Percentiles rank a stretch among this genome's conserved stretches.
Conservation (phyloP, 1,139 yeast genomes). For the Zygotorulaspora mrakii region DNA sequence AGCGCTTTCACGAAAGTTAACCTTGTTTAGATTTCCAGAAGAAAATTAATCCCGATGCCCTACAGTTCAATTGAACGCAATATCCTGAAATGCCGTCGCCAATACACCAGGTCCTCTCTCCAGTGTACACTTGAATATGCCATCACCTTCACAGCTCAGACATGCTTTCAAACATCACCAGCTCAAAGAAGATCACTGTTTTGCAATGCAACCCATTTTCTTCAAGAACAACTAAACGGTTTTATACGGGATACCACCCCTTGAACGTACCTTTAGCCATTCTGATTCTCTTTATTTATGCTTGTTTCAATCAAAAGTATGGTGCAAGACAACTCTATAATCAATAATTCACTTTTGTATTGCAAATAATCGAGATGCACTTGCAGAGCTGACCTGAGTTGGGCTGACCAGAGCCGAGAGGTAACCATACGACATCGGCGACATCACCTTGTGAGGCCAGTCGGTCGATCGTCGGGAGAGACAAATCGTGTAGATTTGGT, state of each 20-base stretch:
- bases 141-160: not conserved
- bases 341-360: not conserved
- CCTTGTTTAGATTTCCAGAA: conserved; percentile 13
- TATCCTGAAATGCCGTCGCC: too few relatives aligned
- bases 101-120: too few relatives aligned
- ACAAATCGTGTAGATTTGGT: not conserved
- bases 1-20: not conserved
- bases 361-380: not conserved
- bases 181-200: too few relatives aligned
- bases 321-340: not conserved
- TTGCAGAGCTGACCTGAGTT: too few relatives aligned
- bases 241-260: conserved; percentile 41
- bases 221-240: conserved; percentile 38
- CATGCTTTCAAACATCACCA: not conserved
- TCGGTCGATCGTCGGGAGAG: too few relatives aligned
- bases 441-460: too few relatives aligned
- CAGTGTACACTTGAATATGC: too few relatives aligned
- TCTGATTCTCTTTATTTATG: conserved; percentile 28
- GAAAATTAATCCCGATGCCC: conserved; percentile 4
- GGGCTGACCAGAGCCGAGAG: too few relatives aligned
- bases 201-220: conserved; percentile 3
- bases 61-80: too few relatives aligned
- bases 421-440: too few relatives aligned
- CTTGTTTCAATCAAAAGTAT: too few relatives aligned
- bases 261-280: conserved; percentile 40